Percentiles rank a stretch among this genome's conserved stretches.
phyloP scores from a whole-genome alignment of 306 rosid species.

The Malus domestica region DNA sequence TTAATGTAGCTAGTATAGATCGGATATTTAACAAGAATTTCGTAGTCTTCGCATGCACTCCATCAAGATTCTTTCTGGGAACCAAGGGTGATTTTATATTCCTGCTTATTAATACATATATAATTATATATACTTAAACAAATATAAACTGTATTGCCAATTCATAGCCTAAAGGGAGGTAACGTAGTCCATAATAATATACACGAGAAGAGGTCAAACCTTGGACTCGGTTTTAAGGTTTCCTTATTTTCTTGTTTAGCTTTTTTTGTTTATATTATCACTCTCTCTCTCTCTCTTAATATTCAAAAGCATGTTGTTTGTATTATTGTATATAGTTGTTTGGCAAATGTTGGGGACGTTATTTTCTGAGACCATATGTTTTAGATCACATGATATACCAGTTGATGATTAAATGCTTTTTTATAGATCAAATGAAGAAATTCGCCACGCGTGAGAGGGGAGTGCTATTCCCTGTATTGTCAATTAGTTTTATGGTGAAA shows the following conservation, averaged over 20 bases:
- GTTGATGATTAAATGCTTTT: no score
- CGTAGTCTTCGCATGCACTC: conserved; percentile 30
- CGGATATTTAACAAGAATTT: conserved; percentile 26
- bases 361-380: no score
- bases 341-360: background rate
- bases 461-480: no score
- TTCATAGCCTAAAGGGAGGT: conserved; percentile 14
- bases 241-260: conserved; percentile 16
- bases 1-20: conserved; percentile 2
- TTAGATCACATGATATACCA: no score
- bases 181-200: background rate
- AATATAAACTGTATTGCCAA: conserved; percentile 14
- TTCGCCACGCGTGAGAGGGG: no score
- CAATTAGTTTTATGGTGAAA: no score
- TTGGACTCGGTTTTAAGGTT: conserved; percentile 49
- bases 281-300: background rate
- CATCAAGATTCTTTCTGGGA: conserved; percentile 23
- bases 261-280: conserved; percentile 14
- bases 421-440: no score
- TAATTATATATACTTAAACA: background rate
- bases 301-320: background rate
- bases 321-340: conserved; percentile 4
- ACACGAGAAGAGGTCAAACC: conserved; percentile 35
- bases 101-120: no score
- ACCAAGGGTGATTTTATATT: background rate